Base-by-base conservation (phyloP, 768 basidiomycete genomes). In the Leucocoprinus leucothites region DNA sequence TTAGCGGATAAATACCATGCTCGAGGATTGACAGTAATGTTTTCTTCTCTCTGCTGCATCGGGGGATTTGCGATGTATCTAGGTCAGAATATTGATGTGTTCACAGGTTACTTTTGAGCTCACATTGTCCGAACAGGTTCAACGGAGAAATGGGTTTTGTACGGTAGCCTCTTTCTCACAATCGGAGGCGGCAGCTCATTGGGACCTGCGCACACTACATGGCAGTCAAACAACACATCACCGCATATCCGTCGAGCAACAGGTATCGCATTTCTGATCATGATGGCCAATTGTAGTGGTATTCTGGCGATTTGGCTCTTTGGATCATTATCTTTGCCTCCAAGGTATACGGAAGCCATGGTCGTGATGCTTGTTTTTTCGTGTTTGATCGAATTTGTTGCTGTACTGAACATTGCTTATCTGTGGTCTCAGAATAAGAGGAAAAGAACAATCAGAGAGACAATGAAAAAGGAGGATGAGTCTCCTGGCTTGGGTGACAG, bases 241-340 rank as follows among this genome's bases (percentile, higher is more conserved):
- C 34, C 48, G 13, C 48, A 16, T 18, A 21, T 50, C 6, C 35
- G 46, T 31, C 9, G 74, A 16, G 77, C 74, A 21, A 73, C 77
- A 0, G 59, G 69, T n/a, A 43, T 77, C 38, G 75, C 73, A n/a
- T 57, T 72, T 8, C 64, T 65, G 2, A 69, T 69, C 35, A 67
- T 70, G 48, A 61, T 70, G 57, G 70, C 69, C 13, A 75, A 73
- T 49, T 40, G 63, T 6, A 73, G 74, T 48, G 74, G 71, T 9
- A 73, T 78, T 34, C 68, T 77, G 36, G 63, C 72, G 3, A 78
- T 73, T 3, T 78, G 76, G 75, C 67, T 73, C 21, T 63, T 76
- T 45, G 55, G 47, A 14, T 44, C 48, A 9, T 21, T 38, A 11
- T 56, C 48, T 34, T 19, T n/a, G 5, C 55, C 55, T 18, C 55